Conservation (phyloP, 805 yeast genomes). For the Priceomyces carsonii region DNA sequence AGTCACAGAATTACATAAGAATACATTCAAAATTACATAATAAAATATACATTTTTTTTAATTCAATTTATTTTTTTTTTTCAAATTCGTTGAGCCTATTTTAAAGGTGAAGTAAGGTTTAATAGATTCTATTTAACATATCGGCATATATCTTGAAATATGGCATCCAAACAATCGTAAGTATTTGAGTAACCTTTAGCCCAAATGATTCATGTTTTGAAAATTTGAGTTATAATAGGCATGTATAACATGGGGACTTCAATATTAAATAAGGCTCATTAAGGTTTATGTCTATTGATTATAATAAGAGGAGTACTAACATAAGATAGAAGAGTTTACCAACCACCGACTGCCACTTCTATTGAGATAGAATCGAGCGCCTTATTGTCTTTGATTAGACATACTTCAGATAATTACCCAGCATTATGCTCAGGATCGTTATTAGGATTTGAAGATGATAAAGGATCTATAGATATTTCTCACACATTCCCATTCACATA, state of each 20-base stretch:
- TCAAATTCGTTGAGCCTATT: no score
- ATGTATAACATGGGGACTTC: no score
- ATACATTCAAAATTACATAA: no score
- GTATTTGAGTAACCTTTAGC: no score
- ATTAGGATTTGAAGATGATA: constrained; percentile 68
- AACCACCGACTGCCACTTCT: constrained; percentile 38
- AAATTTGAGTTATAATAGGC: no score
- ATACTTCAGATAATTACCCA: constrained; percentile 64
- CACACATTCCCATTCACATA: constrained; percentile 71
- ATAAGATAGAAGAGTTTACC: constrained; percentile 18
- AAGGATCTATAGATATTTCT: constrained; percentile 49
- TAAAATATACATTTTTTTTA: not conserved
- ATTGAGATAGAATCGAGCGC: constrained; percentile 52
- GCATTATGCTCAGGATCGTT: constrained; percentile 68
- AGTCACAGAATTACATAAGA: no score
- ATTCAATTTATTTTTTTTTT: not conserved
- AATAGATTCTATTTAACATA: no score
- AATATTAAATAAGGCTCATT: no score
- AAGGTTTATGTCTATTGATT: no score
- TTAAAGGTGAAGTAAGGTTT: no score
- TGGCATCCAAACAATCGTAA: constrained; percentile 19
- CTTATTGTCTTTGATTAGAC: constrained; percentile 62
- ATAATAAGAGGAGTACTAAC: constrained; percentile 9
- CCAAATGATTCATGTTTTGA: no score
- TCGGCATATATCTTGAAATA: constrained; percentile 1